These are phyloP conservation scores for Strobilomyces dryophilus DNA, from an alignment of 768 basidiomycete species.

Conservation along the genomic window DNA sequence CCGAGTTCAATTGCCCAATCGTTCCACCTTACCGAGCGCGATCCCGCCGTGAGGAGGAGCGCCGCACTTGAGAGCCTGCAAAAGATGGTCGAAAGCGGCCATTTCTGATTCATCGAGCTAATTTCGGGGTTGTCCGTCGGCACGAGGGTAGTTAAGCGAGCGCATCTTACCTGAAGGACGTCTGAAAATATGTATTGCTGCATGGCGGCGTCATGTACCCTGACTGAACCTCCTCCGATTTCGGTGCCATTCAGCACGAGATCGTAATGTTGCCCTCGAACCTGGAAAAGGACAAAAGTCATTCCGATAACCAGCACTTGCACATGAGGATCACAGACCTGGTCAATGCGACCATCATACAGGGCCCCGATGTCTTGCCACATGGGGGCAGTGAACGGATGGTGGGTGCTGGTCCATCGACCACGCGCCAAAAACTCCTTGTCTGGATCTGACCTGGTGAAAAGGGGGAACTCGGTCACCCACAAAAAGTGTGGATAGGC, in stretches of 20 bases:
- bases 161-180: constrained; percentile 63
- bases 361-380: constrained; percentile 80
- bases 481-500: constrained; percentile 79
- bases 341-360: constrained; percentile 62
- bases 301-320: not conserved
- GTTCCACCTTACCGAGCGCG: constrained; percentile 62
- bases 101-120: constrained; percentile 75
- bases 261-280: constrained; percentile 95
- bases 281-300: constrained; percentile 38
- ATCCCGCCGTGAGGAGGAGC: constrained; percentile 96
- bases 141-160: constrained; percentile 7
- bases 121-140: constrained; percentile 6
- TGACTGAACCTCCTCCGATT: constrained; percentile 91
- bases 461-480: constrained; percentile 95
- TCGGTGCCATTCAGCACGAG: constrained; percentile 91
- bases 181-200: constrained; percentile 78
- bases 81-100: constrained; percentile 73
- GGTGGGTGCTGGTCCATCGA: constrained; percentile 89
- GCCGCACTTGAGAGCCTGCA: constrained; percentile 83
- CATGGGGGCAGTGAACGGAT: constrained; percentile 97
- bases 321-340: constrained; percentile 34
- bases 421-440: constrained; percentile 84
- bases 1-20: constrained; percentile 4
- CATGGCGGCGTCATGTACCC: constrained; percentile 84
- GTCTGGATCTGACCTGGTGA: constrained; percentile 81